Evolutionary conservation across 2,329 filamentous ascomycete genomes (phyloP), one percentile per base, ranked within the genome.

Genomic region (Trichoderma koningiopsis): DNA sequence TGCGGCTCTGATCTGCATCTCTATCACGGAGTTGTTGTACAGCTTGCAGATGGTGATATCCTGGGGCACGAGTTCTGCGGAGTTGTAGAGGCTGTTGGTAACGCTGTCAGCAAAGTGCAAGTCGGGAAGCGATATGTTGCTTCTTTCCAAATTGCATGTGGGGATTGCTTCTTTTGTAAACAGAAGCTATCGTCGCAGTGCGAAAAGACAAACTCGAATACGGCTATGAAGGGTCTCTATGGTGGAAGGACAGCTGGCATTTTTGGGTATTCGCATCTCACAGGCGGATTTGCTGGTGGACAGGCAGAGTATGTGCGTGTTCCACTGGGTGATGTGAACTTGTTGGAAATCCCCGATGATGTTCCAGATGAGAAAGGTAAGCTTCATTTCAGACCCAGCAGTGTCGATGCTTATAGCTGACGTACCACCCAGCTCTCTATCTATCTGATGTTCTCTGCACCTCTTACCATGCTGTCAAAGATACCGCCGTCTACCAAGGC

Each of bases 251-350:
- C 92, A 4, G 86, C 92, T 7, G 93, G 89, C 22, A 89, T 92
- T 72, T 91, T 92, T 74, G 90, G 90, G 1, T 92, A 92, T 75
- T 89, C 88, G 3, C 90, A 93, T 76, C 92, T 97, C 76, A 94
- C 92, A 0, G 93, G 93, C 7, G 94, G 94, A 0, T 97, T 95
- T 76, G 92, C 93, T 0, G 93, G 94, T 60, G 93, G 93, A 0
- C 94, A 97, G 79, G 91, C 93, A 4, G 94, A 97, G 80, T 97
- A 93, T 75, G 90, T 94, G 0, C 87, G 93, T 8, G 92, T 96
- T 8, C 93, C 94, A 0, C 87, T 89, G 35, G 93, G 89, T 33
- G 91, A 96, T 74, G 89, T 93, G 70, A 97, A 97, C 76, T 83
- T 97, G 27, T 84, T 97, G 14, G 88, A 90, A 74, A 87, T 97